Conservation (phyloP, 2,329 filamentous ascomycete genomes). For the Pleoardoris graminearum region DNA sequence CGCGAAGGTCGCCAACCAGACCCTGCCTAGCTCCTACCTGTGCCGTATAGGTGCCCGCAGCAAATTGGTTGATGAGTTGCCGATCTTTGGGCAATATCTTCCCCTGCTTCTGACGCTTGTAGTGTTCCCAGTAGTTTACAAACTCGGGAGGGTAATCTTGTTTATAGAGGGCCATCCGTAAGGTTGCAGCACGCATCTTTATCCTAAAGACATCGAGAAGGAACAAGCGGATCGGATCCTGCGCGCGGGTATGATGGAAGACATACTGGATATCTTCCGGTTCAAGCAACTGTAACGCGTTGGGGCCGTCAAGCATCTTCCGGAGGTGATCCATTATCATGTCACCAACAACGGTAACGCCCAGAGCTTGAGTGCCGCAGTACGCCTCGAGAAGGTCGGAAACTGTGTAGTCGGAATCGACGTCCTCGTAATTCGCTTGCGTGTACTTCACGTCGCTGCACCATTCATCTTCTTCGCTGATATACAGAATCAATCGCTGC, state of each 20-base stretch:
- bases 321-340: conserved; percentile 12
- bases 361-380: conserved; percentile 9
- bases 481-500: background rate
- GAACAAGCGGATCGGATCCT: conserved; percentile 12
- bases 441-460: background rate
- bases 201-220: conserved; percentile 12
- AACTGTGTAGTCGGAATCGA: conserved; percentile 1
- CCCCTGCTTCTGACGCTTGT: background rate
- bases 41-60: too few species aligned
- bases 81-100: background rate
- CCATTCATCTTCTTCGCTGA: background rate
- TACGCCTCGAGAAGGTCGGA: conserved; percentile 10
- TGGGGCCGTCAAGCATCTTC: background rate
- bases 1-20: too few species aligned
- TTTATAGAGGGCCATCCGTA: background rate
- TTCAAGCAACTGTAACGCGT: background rate
- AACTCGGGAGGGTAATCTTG: background rate
- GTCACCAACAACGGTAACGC: conserved; percentile 10
- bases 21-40: too few species aligned
- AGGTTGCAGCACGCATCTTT: background rate
- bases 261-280: conserved; percentile 9
- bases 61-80: background rate
- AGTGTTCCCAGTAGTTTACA: background rate
- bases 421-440: background rate
- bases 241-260: conserved; percentile 4